Base-by-base conservation (phyloP, 2,329 filamentous ascomycete species). In the Cytospora chrysosperma region DNA sequence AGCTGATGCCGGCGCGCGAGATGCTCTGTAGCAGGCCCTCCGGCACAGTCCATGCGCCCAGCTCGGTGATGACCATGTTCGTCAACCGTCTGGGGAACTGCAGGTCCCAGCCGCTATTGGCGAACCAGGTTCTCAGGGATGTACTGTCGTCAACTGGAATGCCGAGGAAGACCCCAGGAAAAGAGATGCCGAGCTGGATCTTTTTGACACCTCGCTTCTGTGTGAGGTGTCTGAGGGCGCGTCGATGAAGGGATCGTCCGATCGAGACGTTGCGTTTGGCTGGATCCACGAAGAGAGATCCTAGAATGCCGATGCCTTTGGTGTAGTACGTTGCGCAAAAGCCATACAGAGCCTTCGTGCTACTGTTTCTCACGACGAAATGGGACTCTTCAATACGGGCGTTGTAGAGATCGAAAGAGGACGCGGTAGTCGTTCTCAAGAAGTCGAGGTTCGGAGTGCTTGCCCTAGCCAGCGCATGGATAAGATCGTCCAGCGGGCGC, bases 351-450 rank as follows among this genome's bases (percentile, higher is more conserved):
- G 91, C 91, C 67, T 92, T 89, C 0, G 93, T 98, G 74, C 91
- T 96, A 77, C 91, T 96, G 73, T 97, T 98, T 24, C 93, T 86
- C 34, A 98, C 93, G 10, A 97, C 93, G 72, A 94, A 96, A 74
- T 98, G 93, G 0, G 88, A 81, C 75, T 97, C 92, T 62, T 91
- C 86, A 30, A 96, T 83, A 53, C 88, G 85, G 0, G 85, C 80
- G 69, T 88, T 87, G 67, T 83, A 85, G 2, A 97, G 78, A 63
- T 93, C 85, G 73, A 98, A 96, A 0, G 90, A 90, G 54, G 85
- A 85, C 1, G 92, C 88, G 1, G 83, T 88, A 4, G 90, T 87
- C 40, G 87, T 85, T 32, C 85, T 82, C 7, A 96, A 77, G 71
- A 93, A 92, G 26, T 85, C 85, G 52, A 92, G 82, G 37, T 85